Base-by-base conservation (phyloP, 805 yeast genomes). In the Zygotorulaspora chibaensis region DNA sequence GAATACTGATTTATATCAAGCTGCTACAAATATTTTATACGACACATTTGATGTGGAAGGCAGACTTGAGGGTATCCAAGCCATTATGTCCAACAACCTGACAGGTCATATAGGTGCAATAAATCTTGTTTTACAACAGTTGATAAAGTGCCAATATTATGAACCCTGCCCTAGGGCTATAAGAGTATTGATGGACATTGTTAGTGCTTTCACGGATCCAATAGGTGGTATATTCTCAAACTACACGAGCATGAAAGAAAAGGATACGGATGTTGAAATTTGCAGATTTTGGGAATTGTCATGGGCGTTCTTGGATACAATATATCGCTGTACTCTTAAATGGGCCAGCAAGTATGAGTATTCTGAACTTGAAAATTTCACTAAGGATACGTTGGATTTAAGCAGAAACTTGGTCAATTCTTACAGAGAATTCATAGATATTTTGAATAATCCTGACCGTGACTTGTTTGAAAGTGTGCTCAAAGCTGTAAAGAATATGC, bases 341-440 rank as follows among this genome's bases (percentile, higher is more conserved):
- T 91, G 99, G 99, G 88, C 96, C 0, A 65, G 73, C 1, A 65
- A 68, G 30, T 83, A 80, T 55, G 76, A 77, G 25, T 70, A 76
- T 16, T 70, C 73, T 0, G 76, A 75, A 40, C 70, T 87, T 55
- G 76, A 83, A 35, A 95, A 89, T 46, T 90, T 88, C 55, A 86
- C 96, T 2, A 77, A 95, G 61, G 96, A 88, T 59, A 82, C 87
- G 0, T 71, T 91, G 41, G 96, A 90, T 54, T 71, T 87, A 27
- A 83, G 95, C 47, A 81, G 83, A 50, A 63, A 73, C 1, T 67
- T 90, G 28, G 61, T 90, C n/a, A 81, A 76, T 45, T 79, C 90
- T 2, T 84, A 77, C 57, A 71, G 81, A 47, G 70, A 75, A n/a
- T 60, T 80, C 34, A 63, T 65, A 8, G 65, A 64, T 30, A 54